These are phyloP conservation scores for Alternaria sp. DNA, from an alignment of 2,329 filamentous ascomycete species.

Conservation along the genomic window DNA sequence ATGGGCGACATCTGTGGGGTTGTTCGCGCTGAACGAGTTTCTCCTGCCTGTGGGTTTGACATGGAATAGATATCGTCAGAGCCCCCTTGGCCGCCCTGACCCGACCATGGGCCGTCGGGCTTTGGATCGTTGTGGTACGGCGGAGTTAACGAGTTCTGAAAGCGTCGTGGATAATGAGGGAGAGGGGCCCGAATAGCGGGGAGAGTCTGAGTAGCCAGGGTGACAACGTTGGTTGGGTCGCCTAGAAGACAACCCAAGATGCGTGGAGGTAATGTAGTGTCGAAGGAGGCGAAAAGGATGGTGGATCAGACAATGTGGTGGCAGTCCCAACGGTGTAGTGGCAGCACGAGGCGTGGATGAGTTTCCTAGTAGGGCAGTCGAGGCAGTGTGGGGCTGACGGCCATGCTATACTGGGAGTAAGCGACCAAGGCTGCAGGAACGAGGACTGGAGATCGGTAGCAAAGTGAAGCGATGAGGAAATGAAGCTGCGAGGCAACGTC, in stretches of 20 bases:
- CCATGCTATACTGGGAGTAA: conserved; percentile 23
- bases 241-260: conserved; percentile 34
- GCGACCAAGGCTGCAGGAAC: conserved; percentile 17
- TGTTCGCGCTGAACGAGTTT: conserved; percentile 31
- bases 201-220: conserved; percentile 49
- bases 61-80: conserved; percentile 41
- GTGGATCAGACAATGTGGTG: neutral
- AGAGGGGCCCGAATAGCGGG: conserved; percentile 43
- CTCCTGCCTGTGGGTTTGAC: conserved; percentile 33
- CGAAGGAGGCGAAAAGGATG: neutral
- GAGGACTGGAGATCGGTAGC: conserved; percentile 5
- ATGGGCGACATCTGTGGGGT: conserved; percentile 39
- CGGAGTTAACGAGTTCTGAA: conserved; percentile 40
- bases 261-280: conserved; percentile 1
- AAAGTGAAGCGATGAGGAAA: conserved; percentile 12
- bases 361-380: conserved; percentile 19
- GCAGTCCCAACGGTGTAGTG: neutral
- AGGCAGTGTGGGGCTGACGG: conserved; percentile 24
- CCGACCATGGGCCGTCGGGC: conserved; percentile 46
- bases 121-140: conserved; percentile 41
- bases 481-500: conserved; percentile 20
- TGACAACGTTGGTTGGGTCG: conserved; percentile 37
- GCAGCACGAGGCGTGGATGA: conserved; percentile 1
- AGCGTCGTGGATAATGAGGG: conserved; percentile 41
- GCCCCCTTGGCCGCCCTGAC: conserved; percentile 36